Evolutionary conservation across 208 protist genomes (phyloP).

Genomic region (Lotmaria passim): DNA sequence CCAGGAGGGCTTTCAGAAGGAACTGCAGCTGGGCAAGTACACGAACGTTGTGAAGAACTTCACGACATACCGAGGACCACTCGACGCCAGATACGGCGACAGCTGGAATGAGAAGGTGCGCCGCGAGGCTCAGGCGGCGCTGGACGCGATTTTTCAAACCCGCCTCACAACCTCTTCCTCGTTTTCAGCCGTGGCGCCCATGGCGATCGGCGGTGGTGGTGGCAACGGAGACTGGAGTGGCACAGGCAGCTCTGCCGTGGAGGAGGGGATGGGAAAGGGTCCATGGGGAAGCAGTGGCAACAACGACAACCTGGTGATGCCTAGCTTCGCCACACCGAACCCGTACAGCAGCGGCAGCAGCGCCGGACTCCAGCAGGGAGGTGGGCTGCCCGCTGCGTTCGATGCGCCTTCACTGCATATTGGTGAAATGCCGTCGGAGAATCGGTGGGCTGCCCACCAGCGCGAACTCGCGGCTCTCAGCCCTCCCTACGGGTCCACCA

Average conservation of each 20-base stretch:
- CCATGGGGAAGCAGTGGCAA: conserved; percentile 7
- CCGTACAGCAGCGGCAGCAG: background rate
- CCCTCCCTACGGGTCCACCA: conserved; percentile 5
- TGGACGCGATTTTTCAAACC: conserved; percentile 58
- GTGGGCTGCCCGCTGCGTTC: background rate
- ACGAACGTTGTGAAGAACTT: conserved; percentile 37
- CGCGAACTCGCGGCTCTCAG: conserved; percentile 19
- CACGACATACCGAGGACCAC: conserved; percentile 50
- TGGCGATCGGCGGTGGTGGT: background rate
- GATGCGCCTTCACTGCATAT: conserved; percentile 22
- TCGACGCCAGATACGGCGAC: conserved; percentile 55
- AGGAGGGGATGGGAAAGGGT: background rate
- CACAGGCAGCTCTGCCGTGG: conserved; percentile 7
- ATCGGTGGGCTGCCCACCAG: conserved; percentile 52
- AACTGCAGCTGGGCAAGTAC: conserved; percentile 47
- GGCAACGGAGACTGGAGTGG: conserved; percentile 21
- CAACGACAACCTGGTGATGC: conserved; percentile 4
- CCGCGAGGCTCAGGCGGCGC: conserved; percentile 44
- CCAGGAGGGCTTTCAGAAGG: conserved; percentile 70
- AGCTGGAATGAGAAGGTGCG: conserved; percentile 70
- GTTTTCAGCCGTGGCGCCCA: too few species aligned
- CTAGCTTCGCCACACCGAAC: background rate
- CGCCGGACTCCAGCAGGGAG: background rate
- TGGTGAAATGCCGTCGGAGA: conserved; percentile 54
- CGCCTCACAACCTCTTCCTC: background rate